These are phyloP conservation scores for Calonectria pseudoreteaudii DNA, from an alignment of 2,329 filamentous ascomycete species.

Conservation along the genomic window DNA sequence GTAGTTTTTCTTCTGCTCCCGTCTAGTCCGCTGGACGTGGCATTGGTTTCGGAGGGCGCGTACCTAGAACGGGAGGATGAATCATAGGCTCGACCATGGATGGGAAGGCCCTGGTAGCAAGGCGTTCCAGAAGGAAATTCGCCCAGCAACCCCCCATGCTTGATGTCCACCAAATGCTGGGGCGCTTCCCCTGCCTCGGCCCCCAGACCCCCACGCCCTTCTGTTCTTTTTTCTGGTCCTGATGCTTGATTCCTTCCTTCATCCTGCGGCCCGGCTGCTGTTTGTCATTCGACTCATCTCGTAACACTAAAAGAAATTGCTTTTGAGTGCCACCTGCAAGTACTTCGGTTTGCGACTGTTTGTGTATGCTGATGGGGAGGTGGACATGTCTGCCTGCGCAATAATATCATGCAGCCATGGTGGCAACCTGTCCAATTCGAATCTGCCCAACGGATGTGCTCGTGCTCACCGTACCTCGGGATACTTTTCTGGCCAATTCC, in stretches of 20 bases:
- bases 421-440: slow-evolving; percentile 10
- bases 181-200: slow-evolving; percentile 6
- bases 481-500: slow-evolving; percentile 9
- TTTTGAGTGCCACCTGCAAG: neutral
- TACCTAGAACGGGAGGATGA: neutral
- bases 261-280: neutral
- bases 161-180: slow-evolving; percentile 19
- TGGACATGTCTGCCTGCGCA: slow-evolving; percentile 19
- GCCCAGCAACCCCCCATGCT: slow-evolving; percentile 32
- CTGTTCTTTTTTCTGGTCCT: slow-evolving; percentile 26
- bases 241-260: slow-evolving; percentile 27
- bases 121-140: slow-evolving; percentile 38
- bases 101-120: slow-evolving; percentile 19
- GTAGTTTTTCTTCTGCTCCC: slow-evolving; percentile 12
- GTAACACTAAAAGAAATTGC: slow-evolving; percentile 5
- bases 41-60: slow-evolving; percentile 8
- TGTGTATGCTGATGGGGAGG: neutral
- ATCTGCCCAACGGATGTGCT: slow-evolving; percentile 1
- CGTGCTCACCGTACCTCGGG: slow-evolving; percentile 8
- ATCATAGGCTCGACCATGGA: slow-evolving; percentile 15
- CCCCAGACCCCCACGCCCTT: slow-evolving; percentile 26
- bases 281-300: neutral
- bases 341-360: neutral
- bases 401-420: slow-evolving; percentile 6
- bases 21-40: neutral